These are phyloP conservation scores for Beauveria scarabaeidicola DNA, from an alignment of 2,329 filamentous ascomycete species.

Conservation along the genomic window DNA sequence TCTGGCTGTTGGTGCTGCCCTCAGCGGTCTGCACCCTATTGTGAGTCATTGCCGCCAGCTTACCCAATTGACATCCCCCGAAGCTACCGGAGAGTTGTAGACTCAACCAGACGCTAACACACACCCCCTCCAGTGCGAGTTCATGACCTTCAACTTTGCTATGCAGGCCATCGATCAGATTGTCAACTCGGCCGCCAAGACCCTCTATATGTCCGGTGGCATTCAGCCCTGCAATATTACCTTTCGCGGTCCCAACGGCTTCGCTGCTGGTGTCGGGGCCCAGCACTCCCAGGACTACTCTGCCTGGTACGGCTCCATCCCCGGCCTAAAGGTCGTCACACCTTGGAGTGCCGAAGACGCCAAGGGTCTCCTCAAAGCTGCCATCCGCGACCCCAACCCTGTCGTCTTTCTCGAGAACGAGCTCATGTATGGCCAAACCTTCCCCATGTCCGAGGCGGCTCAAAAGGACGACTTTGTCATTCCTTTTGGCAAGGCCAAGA, in stretches of 20 bases:
- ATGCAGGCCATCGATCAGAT: conserved; percentile 99
- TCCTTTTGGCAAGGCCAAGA: conserved; percentile 97
- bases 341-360: conserved; percentile 97
- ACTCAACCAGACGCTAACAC: not conserved
- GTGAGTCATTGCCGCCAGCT: conserved; percentile 46
- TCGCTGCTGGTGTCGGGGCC: conserved; percentile 87
- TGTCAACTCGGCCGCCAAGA: conserved; percentile 98
- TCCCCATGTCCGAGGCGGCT: conserved; percentile 95
- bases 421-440: conserved; percentile 82
- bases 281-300: conserved; percentile 99
- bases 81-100: not conserved
- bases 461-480: conserved; percentile 96
- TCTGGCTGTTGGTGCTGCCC: conserved; percentile 86
- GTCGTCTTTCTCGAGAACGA: conserved; percentile 88
- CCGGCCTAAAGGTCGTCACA: conserved; percentile 90
- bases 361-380: conserved; percentile 95
- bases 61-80: not conserved
- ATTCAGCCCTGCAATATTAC: conserved; percentile 99
- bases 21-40: conserved; percentile 88
- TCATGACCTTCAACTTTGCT: conserved; percentile 99
- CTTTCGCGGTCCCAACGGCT: conserved; percentile 98
- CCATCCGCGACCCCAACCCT: conserved; percentile 96
- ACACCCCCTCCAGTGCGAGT: conserved; percentile 64
- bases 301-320: conserved; percentile 97
- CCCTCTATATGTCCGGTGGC: conserved; percentile 99